A percentile compares a stretch with the other conserved stretches of the same genome.
Evolutionary conservation across 306 rosid species (phyloP).

Genomic region (Arachis hypogaea): DNA sequence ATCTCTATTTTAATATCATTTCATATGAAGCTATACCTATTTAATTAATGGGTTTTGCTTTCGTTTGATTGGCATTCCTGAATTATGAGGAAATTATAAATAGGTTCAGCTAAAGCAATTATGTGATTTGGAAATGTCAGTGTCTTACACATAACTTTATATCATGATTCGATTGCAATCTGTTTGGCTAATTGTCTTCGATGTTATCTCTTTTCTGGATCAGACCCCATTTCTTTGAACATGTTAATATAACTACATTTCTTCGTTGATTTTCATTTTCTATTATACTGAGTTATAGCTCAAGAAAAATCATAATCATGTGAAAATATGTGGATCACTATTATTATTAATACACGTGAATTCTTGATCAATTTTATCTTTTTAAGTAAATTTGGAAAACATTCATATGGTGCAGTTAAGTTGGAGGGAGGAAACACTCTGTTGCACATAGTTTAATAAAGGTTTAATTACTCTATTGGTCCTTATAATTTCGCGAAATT

Average conservation of each 20-base stretch:
- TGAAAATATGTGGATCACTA: neutral
- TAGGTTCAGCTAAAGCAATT: constrained; percentile 6
- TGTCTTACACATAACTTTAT: constrained; percentile 1
- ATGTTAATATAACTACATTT: constrained; percentile 51
- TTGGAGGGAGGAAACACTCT: constrained; percentile 14
- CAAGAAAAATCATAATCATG: constrained; percentile 7
- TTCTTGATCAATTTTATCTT: constrained; percentile 26
- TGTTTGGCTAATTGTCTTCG: constrained; percentile 24
- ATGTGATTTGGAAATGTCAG: constrained; percentile 26
- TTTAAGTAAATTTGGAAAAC: constrained; percentile 22
- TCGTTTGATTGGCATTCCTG: neutral
- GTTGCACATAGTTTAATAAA: neutral
- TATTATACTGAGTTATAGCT: constrained; percentile 15
- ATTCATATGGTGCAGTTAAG: constrained; percentile 14
- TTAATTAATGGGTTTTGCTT: neutral
- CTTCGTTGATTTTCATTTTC: constrained; percentile 19
- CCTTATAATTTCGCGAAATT: no score
- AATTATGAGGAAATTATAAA: constrained; percentile 14
- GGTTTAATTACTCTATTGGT: no score
- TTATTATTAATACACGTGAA: neutral
- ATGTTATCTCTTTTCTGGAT: constrained; percentile 59
- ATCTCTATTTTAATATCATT: constrained; percentile 1
- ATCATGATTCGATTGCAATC: constrained; percentile 29
- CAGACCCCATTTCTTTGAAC: constrained; percentile 96
- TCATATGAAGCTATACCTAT: constrained; percentile 1